phyloP scores from a whole-genome alignment of 345 rosid species.

The Trapa bicornis region DNA sequence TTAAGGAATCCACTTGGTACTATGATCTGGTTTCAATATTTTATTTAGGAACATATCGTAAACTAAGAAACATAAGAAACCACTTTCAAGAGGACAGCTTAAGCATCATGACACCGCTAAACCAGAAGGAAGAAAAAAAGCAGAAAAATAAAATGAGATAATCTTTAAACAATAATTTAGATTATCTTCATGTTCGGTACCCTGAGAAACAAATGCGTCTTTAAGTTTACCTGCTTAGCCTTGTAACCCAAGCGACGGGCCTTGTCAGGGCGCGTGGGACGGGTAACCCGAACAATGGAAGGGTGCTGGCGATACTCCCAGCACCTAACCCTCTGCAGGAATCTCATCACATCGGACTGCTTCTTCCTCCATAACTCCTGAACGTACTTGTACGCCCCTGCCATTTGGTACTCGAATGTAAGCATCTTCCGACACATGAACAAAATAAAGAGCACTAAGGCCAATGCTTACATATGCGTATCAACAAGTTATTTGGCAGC shows the following conservation, averaged over 20 bases:
- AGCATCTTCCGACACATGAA: neutral
- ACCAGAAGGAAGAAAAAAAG: too few relatives aligned
- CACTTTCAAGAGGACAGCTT: too few relatives aligned
- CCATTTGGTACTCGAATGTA: neutral
- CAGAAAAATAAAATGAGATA: too few relatives aligned
- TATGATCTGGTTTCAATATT: too few relatives aligned
- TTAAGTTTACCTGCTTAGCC: conserved; percentile 73
- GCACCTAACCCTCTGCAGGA: conserved; percentile 93
- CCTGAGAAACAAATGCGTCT: too few relatives aligned
- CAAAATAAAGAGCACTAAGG: neutral
- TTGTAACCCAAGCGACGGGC: conserved; percentile 94
- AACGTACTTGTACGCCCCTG: conserved; percentile 94
- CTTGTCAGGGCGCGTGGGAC: conserved; percentile 93
- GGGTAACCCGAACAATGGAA: conserved; percentile 77
- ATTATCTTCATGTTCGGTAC: too few relatives aligned
- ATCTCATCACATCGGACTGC: conserved; percentile 97
- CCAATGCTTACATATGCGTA: neutral
- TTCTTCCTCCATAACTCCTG: conserved; percentile 99
- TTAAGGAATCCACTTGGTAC: too few relatives aligned
- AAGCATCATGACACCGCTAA: too few relatives aligned
- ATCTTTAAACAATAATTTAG: neutral
- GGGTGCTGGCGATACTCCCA: conserved; percentile 99
- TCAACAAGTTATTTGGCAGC: neutral
- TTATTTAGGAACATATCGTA: too few relatives aligned
- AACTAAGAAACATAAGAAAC: too few relatives aligned